Evolutionary conservation across 2,329 filamentous ascomycete species (phyloP).

Genomic region (Fusarium sp.): DNA sequence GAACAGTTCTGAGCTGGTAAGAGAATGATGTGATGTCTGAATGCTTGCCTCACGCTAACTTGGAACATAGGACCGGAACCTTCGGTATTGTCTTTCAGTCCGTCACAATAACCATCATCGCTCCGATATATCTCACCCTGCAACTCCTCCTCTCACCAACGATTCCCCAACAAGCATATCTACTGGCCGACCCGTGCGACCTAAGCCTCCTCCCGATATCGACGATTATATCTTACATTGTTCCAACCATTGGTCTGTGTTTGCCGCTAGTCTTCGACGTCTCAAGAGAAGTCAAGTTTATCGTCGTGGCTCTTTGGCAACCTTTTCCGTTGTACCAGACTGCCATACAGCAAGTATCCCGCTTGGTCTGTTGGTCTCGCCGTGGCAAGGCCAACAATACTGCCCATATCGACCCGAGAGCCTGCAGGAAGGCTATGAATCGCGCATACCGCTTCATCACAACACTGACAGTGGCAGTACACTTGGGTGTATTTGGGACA

Average conservation of each 20-base stretch:
- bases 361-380: neutral
- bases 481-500: slow-evolving; percentile 10
- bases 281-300: neutral
- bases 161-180: neutral
- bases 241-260: slow-evolving; percentile 24
- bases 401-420: neutral
- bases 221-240: slow-evolving; percentile 24
- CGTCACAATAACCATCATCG: slow-evolving; percentile 33
- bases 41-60: neutral
- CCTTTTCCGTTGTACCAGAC: slow-evolving; percentile 32
- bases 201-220: slow-evolving; percentile 20
- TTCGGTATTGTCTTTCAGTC: slow-evolving; percentile 35
- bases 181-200: slow-evolving; percentile 24
- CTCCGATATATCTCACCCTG: slow-evolving; percentile 28
- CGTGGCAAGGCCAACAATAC: neutral
- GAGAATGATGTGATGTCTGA: neutral
- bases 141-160: slow-evolving; percentile 26
- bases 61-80: slow-evolving; percentile 15
- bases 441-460: slow-evolving; percentile 22
- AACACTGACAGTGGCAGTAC: neutral
- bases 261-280: slow-evolving; percentile 16
- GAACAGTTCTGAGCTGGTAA: slow-evolving; percentile 28
- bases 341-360: neutral
- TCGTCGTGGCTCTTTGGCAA: slow-evolving; percentile 30
- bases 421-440: neutral